Base-by-base conservation (phyloP, 2,329 filamentous ascomycete species). In the Pseudogymnoascus sp. region DNA sequence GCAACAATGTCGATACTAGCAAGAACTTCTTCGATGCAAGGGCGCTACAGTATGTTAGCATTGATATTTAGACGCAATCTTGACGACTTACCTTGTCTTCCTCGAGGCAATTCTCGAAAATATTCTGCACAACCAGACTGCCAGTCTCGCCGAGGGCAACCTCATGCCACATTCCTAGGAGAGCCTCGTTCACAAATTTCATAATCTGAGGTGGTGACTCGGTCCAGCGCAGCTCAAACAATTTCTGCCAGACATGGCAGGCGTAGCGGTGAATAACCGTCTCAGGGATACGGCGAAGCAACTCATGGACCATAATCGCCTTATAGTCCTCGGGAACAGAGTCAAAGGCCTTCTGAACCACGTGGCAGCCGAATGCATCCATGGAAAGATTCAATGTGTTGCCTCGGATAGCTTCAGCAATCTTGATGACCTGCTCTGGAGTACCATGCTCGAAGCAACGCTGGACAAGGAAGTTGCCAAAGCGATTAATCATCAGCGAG, bases 161-260 rank as follows among this genome's bases (percentile, higher is more conserved):
- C 72, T 99, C 93, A 72, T 97, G 93, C 95, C 95, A 99, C 92
- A 97, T 97, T 65, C 93, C 93, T 64, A 86, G 85, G 62, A 99
- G 83, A 65, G 95, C 90, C 70, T 97, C 92, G 72, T 99, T 99
- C 77, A 99, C 96, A 71, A 91, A 96, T 72, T 90, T 90, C 95
- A 99, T 99, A 77, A 99, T 96, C 76, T 97, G 93, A 23, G 95
- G 95, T 44, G 95, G 95, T 40, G 92, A 90, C 71, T 93, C 89
- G 67, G 88, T 91, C 95, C 95, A 99, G 72, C 95, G 89, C 69
- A 99, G 85, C 76, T 99, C 95, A 75, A 99, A 99, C 29, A 99
- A 85, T 80, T 99, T 99, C 80, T 99, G 95, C 95, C 95, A 99
- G 67, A 99, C 95, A 75, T 99, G 95, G 72, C 95, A 99, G 64